Percentiles rank a stretch among this genome's conserved stretches.
Conservation (phyloP, 1,284 basidiomycete genomes). For the Ustilago hordei region DNA sequence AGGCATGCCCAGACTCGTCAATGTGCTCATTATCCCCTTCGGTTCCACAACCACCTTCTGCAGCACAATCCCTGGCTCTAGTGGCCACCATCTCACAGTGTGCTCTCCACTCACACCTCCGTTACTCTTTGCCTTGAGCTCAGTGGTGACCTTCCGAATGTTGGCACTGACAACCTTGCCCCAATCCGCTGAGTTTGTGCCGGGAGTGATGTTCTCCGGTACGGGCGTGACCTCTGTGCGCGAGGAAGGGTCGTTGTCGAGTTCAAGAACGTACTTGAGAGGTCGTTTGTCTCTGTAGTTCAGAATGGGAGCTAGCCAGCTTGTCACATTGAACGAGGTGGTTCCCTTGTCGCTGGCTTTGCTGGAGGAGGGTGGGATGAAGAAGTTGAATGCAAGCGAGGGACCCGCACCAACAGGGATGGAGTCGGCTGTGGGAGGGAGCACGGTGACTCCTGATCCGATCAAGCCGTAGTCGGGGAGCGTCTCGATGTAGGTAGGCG, state of each 20-base stretch:
- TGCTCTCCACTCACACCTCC: neutral
- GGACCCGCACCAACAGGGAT: constrained; percentile 23
- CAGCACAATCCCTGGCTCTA: constrained; percentile 34
- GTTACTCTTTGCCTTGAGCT: constrained; percentile 1
- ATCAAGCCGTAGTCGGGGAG: constrained; percentile 69
- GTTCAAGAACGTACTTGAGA: constrained; percentile 24
- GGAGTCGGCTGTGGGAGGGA: constrained; percentile 29
- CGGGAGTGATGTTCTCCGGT: constrained; percentile 37
- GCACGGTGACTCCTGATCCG: constrained; percentile 35
- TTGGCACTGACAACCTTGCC: constrained; percentile 36
- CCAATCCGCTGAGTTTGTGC: constrained; percentile 37
- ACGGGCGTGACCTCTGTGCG: constrained; percentile 14
- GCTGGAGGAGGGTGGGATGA: constrained; percentile 8
- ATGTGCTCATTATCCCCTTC: neutral
- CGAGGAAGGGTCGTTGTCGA: constrained; percentile 20
- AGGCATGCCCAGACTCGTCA: constrained; percentile 26
- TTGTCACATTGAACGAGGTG: constrained; percentile 26
- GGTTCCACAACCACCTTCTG: constrained; percentile 34
- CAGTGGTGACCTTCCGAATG: constrained; percentile 26
- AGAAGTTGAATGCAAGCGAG: constrained; percentile 29
- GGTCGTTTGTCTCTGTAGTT: constrained; percentile 40
- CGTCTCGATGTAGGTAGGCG: constrained; percentile 75
- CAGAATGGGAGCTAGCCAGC: constrained; percentile 30
- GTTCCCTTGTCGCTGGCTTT: neutral
- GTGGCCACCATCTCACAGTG: constrained; percentile 31